phyloP scores from a whole-genome alignment of 2,329 filamentous ascomycete species.

The Zasmidium cellare region DNA sequence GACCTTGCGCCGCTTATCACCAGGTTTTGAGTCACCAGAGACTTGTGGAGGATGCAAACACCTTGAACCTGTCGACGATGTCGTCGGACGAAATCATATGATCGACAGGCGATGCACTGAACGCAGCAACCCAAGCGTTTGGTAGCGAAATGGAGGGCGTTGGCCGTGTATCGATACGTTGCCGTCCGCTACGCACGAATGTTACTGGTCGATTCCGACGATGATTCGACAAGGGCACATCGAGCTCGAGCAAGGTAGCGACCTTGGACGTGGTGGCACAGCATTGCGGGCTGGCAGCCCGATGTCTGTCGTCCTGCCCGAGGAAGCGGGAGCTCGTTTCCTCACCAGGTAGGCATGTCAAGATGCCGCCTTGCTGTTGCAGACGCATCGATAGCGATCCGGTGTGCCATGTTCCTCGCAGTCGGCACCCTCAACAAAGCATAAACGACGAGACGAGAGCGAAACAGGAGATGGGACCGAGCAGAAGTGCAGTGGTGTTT shows the following conservation, averaged over 20 bases:
- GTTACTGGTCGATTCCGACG: neutral
- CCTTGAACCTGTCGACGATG: no score
- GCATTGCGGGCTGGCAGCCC: no score
- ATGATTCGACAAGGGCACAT: neutral
- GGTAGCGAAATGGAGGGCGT: slow-evolving; percentile 6
- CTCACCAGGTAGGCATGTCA: neutral
- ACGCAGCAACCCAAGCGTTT: neutral
- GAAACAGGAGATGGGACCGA: neutral
- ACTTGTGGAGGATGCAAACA: no score
- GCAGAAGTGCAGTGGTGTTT: neutral
- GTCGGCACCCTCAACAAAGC: neutral
- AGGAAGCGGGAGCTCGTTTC: no score
- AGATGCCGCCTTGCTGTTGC: neutral
- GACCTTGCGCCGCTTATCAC: no score
- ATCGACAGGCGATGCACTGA: neutral
- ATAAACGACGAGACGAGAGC: neutral
- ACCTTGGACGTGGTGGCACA: neutral
- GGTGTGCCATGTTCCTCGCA: neutral
- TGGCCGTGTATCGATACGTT: neutral
- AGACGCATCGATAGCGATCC: neutral
- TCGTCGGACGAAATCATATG: neutral
- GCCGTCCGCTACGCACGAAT: neutral
- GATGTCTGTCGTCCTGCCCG: no score
- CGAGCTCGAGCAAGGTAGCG: slow-evolving; percentile 3
- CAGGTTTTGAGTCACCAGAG: no score